Evolutionary conservation across 345 rosid genomes (phyloP), one percentile per base, ranked within the genome.

Genomic region (Melaleuca quinquenervia): DNA sequence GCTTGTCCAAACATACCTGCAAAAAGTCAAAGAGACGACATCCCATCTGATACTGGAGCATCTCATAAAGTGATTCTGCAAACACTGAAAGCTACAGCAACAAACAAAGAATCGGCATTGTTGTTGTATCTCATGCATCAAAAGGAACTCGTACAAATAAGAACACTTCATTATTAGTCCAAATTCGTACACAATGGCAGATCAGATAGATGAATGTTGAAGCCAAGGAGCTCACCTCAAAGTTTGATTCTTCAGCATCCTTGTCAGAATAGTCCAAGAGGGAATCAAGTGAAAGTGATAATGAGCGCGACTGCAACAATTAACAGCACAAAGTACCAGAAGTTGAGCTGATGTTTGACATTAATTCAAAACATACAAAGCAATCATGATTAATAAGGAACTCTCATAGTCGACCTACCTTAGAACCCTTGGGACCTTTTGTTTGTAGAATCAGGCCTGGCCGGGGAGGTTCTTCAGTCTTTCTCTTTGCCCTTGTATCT

Each of bases 31-130:
- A 91, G 82, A 98, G 89, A 55, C 96, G 94, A 86, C 91, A 93
- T 83, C 99, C 98, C 98, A 96, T 98, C 93, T 96, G 96, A 91
- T 94, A 90, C 89, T 98, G 98, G 84, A 98, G 96, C 99, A 94
- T 94, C 91, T 98, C 99, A 89, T 92, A 93, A 36, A 98, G 89
- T 16, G 96, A 88, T 90, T 98, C 99, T 7, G 98, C 98, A 93
- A 98, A 98, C 91, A 97, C 87, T 27, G 99, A 95, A 85, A 97
- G 91, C 99, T 97, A 94, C 92, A 91, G 85, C 55, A 48, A 32
- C 52, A 76, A 58, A 76, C 83, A 84, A 22, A 55, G 62, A 51
- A 52, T 70, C 36, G 70, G 32, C 32, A 58, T 24, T 54, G 74
- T 52, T 18, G 60, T 41, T 9, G 44, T 49, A 58, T 26, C 20